These are phyloP conservation scores for Wallacemonas sp. DNA, from an alignment of 208 protist species.

Conservation along the genomic window DNA sequence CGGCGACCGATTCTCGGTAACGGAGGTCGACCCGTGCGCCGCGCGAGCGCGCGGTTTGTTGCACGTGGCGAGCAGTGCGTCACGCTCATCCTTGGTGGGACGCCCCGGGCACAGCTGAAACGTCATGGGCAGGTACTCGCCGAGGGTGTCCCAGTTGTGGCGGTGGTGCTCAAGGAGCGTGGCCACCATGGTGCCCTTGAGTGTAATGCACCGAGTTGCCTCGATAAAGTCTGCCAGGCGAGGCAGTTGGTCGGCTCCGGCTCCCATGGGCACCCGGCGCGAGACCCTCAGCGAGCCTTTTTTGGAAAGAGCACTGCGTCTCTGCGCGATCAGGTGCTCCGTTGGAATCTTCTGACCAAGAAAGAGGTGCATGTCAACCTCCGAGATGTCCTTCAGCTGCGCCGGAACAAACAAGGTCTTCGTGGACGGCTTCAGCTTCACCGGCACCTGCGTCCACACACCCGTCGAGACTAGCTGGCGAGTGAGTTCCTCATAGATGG, in stretches of 20 bases:
- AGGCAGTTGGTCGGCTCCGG: slow-evolving; percentile 38
- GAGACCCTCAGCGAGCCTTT: background rate
- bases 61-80: slow-evolving; percentile 34
- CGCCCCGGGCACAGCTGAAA: slow-evolving; percentile 60
- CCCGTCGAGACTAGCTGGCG: slow-evolving; percentile 59
- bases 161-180: slow-evolving; percentile 67
- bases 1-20: background rate
- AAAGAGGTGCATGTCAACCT: slow-evolving; percentile 58
- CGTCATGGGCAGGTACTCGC: slow-evolving; percentile 62
- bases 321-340: slow-evolving; percentile 50
- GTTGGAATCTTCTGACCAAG: slow-evolving; percentile 71
- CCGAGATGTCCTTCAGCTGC: slow-evolving; percentile 29
- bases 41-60: slow-evolving; percentile 8
- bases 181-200: slow-evolving; percentile 83
- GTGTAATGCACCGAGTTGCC: slow-evolving; percentile 67
- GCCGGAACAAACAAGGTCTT: slow-evolving; percentile 41
- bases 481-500: slow-evolving; percentile 77
- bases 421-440: slow-evolving; percentile 22
- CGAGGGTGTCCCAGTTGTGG: slow-evolving; percentile 53
- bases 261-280: slow-evolving; percentile 58
- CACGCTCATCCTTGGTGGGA: slow-evolving; percentile 51
- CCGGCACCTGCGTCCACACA: slow-evolving; percentile 42
- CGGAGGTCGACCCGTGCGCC: background rate
- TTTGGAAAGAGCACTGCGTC: slow-evolving; percentile 25
- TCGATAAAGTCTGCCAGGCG: slow-evolving; percentile 75